Evolutionary conservation across 495 filamentous ascomycete species (phyloP).

Genomic region (Tuber indicum): DNA sequence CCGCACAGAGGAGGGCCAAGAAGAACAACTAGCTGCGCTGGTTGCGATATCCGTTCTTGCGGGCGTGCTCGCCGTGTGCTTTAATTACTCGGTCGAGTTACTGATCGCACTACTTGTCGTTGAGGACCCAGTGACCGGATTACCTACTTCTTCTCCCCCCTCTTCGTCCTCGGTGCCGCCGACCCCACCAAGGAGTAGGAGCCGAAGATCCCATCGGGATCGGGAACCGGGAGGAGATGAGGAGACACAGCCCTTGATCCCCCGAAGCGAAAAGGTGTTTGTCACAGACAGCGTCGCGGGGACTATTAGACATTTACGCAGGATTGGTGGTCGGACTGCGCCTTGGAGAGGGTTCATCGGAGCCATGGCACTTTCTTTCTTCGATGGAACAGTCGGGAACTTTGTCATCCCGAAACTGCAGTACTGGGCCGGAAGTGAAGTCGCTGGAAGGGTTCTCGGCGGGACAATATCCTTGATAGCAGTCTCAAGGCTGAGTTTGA

Average conservation of each 20-base stretch:
- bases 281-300: not conserved
- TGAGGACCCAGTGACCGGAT: not conserved
- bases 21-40: not conserved
- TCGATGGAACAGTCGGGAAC: not conserved
- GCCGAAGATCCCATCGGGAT: not conserved
- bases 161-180: not conserved
- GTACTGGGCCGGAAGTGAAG: not conserved
- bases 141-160: not conserved
- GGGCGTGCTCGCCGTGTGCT: not conserved
- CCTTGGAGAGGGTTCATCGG: slow-evolving; percentile 1
- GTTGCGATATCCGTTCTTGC: not conserved
- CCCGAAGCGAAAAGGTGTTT: not conserved
- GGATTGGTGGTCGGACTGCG: not conserved
- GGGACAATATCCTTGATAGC: not conserved
- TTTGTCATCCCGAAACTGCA: not conserved
- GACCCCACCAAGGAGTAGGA: not conserved
- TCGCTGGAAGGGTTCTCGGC: not conserved
- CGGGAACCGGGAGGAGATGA: not conserved
- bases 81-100: not conserved
- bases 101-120: not conserved
- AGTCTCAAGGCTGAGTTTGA: not conserved
- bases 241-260: not conserved
- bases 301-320: not conserved
- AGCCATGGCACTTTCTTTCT: not conserved
- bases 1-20: not conserved